These are phyloP conservation scores for Ustilago esculenta DNA, from an alignment of 1,284 basidiomycete species.

Conservation along the genomic window DNA sequence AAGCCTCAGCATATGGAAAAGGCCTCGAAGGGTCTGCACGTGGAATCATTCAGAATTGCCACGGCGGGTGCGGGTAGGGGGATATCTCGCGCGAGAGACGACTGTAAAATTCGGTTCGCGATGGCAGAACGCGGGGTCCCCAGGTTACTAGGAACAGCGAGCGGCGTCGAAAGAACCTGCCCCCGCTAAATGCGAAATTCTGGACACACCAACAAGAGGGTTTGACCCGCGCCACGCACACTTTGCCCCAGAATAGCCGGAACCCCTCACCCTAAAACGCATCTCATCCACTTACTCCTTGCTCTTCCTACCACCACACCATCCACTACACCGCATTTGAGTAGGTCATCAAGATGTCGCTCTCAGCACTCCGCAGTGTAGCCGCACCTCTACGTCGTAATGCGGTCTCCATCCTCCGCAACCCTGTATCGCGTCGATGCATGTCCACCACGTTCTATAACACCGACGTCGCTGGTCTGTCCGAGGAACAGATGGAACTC, in stretches of 20 bases:
- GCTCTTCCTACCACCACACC: background rate
- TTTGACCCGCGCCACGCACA: no score
- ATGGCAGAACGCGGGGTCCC: background rate
- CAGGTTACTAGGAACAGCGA: background rate
- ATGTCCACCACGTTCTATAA: slow-evolving; percentile 48
- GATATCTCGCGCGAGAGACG: no score
- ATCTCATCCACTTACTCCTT: no score
- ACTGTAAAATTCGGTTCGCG: background rate
- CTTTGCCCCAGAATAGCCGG: no score
- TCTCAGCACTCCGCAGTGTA: slow-evolving; percentile 10
- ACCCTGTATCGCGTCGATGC: background rate
- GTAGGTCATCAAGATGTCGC: no score
- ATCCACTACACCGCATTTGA: background rate
- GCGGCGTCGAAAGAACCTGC: no score
- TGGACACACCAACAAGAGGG: background rate
- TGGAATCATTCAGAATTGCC: no score
- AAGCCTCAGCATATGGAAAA: no score
- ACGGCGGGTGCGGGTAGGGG: no score
- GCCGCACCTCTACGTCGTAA: slow-evolving; percentile 5
- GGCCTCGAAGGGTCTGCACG: no score
- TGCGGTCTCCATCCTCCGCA: background rate
- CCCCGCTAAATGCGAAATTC: slow-evolving; percentile 13
- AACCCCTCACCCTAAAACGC: no score
- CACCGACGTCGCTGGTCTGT: slow-evolving; percentile 45
- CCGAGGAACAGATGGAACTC: slow-evolving; percentile 47